Percentiles rank a stretch among this genome's conserved stretches.
phyloP scores from a whole-genome alignment of 2,329 filamentous ascomycete species.

The Ophiostoma populinum region DNA sequence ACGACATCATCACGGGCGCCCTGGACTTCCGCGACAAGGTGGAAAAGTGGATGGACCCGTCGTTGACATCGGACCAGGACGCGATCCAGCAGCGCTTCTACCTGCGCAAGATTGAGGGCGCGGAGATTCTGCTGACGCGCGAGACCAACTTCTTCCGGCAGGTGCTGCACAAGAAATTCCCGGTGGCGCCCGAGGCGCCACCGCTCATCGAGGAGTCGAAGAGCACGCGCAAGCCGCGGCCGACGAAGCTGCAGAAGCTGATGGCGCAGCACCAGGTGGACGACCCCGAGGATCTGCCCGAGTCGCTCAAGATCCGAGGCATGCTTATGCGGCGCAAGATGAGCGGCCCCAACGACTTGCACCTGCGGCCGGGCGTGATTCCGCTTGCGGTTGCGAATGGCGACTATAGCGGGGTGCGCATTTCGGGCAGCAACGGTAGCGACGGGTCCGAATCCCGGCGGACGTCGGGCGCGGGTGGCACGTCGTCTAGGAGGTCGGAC shows the following conservation, averaged over 20 bases:
- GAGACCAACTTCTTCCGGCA: slow-evolving; percentile 98
- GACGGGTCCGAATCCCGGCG: slow-evolving; percentile 16
- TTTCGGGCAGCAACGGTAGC: slow-evolving; percentile 1
- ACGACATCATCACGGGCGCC: slow-evolving; percentile 74
- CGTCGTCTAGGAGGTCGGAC: slow-evolving; percentile 21
- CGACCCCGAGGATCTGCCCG: slow-evolving; percentile 77
- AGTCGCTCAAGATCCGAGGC: slow-evolving; percentile 63
- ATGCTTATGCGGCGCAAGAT: slow-evolving; percentile 58
- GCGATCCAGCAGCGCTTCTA: slow-evolving; percentile 90
- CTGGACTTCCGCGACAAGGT: slow-evolving; percentile 73
- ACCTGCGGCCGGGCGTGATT: slow-evolving; percentile 5
- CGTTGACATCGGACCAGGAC: slow-evolving; percentile 57
- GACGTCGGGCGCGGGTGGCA: slow-evolving; percentile 11
- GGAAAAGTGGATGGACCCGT: slow-evolving; percentile 59
- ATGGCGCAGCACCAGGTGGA: slow-evolving; percentile 77
- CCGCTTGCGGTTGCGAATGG: slow-evolving; percentile 3
- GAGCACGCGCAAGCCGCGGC: slow-evolving; percentile 86
- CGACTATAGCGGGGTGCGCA: background rate
- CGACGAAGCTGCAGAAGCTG: slow-evolving; percentile 92
- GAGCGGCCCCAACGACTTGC: slow-evolving; percentile 26
- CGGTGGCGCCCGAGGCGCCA: slow-evolving; percentile 71
- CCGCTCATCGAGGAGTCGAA: slow-evolving; percentile 74
- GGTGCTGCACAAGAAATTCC: slow-evolving; percentile 86
- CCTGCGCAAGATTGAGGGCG: slow-evolving; percentile 89
- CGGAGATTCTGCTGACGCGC: slow-evolving; percentile 75